Base-by-base conservation (phyloP, 2,329 filamentous ascomycete species). In the Chalaropsis thielavioides region DNA sequence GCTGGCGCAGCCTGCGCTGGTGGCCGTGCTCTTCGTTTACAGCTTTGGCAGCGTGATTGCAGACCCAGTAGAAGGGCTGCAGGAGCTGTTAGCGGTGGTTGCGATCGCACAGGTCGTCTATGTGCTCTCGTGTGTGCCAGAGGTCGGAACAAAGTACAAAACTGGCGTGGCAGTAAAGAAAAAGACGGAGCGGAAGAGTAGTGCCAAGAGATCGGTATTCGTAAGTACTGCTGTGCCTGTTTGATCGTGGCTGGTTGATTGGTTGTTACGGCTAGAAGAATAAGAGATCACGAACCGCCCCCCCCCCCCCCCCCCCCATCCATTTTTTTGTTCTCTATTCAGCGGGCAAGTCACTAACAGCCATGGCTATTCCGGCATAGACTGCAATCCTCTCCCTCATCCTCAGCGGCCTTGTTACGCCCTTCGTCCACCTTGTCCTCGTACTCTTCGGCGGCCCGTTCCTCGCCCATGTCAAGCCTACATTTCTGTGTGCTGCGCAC, bases 361-460 rank as follows among this genome's bases (percentile, higher is more conserved):
- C 27, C 17, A n/a, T 38, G 54, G 3, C 3, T 58, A n/a, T 58
- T 19, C 15, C 17, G 24, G 8, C 40, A 43, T 19, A 63, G 64
- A 63, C 60, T 44, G 64, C 64, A 22, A 19, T 67, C 27, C 74
- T 81, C 61, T 78, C 78, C 5, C 71, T 80, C 44, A 68, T 79
- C 22, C 72, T 96, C 80, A 85, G 89, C 1, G 80, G 83, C 1
- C 80, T 94, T 69, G 78, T 92, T 66, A 86, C 88, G 7, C 81
- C 92, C 40, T 73, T 74, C 35, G 70, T 86, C 24, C 79, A 86
- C 73, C 73, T 83, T 54, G 76, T 85, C 44, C 82, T 95, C 71
- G 80, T 97, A 71, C 87, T 97, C 69, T 95, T 96, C 75, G 94
- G 94, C 72, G 94, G 92, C 7, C 94, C 94, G 0, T 79, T 95